phyloP scores from a whole-genome alignment of 2,329 filamentous ascomycete genomes.

The Tolypocladium inflatum region DNA sequence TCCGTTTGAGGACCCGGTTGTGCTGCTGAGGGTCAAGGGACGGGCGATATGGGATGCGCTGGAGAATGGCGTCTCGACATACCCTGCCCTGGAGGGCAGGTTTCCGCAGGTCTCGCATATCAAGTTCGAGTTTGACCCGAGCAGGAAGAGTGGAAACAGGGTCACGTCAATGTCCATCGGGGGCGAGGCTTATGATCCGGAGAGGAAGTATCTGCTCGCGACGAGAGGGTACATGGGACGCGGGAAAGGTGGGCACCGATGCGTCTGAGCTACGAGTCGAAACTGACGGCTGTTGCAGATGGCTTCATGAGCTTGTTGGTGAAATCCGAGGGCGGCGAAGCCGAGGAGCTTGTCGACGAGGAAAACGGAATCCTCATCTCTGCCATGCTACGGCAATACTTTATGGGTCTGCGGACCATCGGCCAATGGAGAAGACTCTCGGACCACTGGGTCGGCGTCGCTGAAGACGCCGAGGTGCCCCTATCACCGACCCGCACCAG shows the following conservation, averaged over 20 bases:
- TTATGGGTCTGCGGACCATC: slow-evolving; percentile 74
- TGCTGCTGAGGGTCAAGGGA: slow-evolving; percentile 65
- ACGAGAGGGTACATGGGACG: slow-evolving; percentile 85
- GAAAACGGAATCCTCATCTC: slow-evolving; percentile 83
- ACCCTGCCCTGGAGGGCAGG: slow-evolving; percentile 73
- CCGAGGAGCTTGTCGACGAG: slow-evolving; percentile 71
- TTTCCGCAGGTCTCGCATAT: slow-evolving; percentile 88
- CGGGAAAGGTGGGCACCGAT: slow-evolving; percentile 49
- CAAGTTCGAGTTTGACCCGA: slow-evolving; percentile 60
- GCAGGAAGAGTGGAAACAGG: slow-evolving; percentile 48
- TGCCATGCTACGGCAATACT: slow-evolving; percentile 82
- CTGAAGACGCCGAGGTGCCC: slow-evolving; percentile 46
- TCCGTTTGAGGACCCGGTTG: slow-evolving; percentile 83
- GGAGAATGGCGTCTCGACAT: slow-evolving; percentile 72
- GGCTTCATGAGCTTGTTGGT: slow-evolving; percentile 72
- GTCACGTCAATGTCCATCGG: slow-evolving; percentile 54
- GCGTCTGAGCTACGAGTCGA: background rate
- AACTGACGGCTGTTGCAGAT: slow-evolving; percentile 33
- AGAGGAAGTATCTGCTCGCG: slow-evolving; percentile 60
- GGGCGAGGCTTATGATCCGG: slow-evolving; percentile 49
- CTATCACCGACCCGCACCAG: slow-evolving; percentile 14
- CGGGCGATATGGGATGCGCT: slow-evolving; percentile 67
- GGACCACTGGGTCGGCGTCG: slow-evolving; percentile 58
- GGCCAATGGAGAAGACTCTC: slow-evolving; percentile 71
- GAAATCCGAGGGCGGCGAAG: slow-evolving; percentile 63